These are phyloP conservation scores for Tuber microsphaerosporum DNA, from an alignment of 495 filamentous ascomycete genomes.

Conservation along the genomic window DNA sequence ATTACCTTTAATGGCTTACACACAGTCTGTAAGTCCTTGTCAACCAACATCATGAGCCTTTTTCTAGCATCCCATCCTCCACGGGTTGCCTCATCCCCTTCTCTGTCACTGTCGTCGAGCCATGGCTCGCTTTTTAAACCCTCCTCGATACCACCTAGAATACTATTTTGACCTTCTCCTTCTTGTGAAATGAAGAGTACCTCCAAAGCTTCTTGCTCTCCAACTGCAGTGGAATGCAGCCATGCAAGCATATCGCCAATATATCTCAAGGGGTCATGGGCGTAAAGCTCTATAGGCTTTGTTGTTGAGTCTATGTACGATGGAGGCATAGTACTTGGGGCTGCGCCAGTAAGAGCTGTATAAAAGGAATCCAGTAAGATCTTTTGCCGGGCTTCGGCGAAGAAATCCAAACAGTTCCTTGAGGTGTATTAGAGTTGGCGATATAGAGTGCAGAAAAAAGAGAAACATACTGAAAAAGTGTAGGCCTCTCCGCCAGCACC, in stretches of 20 bases:
- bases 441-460: conserved; percentile 3
- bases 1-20: conserved; percentile 36
- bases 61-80: conserved; percentile 69
- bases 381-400: conserved; percentile 82
- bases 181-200: conserved; percentile 84
- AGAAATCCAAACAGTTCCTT: conserved; percentile 78
- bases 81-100: conserved; percentile 51
- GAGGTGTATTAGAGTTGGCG: conserved; percentile 6
- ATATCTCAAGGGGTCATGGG: conserved; percentile 87
- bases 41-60: conserved; percentile 80
- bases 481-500: conserved; percentile 81
- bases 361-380: conserved; percentile 86
- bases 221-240: conserved; percentile 87
- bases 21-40: conserved; percentile 59
- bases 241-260: conserved; percentile 97
- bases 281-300: conserved; percentile 89
- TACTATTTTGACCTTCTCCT: conserved; percentile 53
- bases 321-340: conserved; percentile 42
- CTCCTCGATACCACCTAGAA: conserved; percentile 60
- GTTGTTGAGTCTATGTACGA: conserved; percentile 49
- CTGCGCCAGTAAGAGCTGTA: conserved; percentile 72
- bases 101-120: conserved; percentile 51
- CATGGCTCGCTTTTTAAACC: conserved; percentile 83
- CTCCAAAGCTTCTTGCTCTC: conserved; percentile 87
- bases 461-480: conserved; percentile 61